Percentiles rank a stretch among this genome's conserved stretches.
These are phyloP conservation scores for Colletotrichum scovillei DNA, from an alignment of 2,329 filamentous ascomycete genomes.

Conservation along the genomic window DNA sequence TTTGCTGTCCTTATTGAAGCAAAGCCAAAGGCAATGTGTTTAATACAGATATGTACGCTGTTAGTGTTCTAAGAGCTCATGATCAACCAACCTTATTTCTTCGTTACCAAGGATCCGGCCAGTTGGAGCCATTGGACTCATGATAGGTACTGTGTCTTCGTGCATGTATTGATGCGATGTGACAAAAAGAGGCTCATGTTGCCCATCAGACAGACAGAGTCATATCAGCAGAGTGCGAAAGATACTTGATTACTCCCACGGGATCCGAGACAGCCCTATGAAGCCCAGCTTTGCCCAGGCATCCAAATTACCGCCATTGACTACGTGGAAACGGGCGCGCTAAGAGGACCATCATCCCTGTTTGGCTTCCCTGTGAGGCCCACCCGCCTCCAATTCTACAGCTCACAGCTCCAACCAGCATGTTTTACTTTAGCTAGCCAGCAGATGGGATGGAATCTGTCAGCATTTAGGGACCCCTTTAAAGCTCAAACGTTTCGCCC, in stretches of 20 bases:
- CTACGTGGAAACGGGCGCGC: neutral
- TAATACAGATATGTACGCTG: neutral
- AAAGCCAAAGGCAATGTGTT: neutral
- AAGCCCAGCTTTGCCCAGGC: neutral
- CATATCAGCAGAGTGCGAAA: too few relatives aligned
- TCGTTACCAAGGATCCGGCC: neutral
- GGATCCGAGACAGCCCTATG: neutral
- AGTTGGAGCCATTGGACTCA: too few relatives aligned
- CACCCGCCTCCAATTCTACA: neutral
- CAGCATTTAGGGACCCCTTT: neutral
- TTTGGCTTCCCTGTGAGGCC: neutral
- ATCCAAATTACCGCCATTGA: neutral
- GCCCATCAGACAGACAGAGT: neutral
- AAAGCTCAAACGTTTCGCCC: neutral
- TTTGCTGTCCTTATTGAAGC: neutral
- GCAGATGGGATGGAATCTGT: constrained; percentile 1
- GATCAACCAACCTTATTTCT: neutral
- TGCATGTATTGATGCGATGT: neutral
- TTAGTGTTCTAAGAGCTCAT: neutral
- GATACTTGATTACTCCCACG: too few relatives aligned
- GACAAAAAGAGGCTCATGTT: neutral
- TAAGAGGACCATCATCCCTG: constrained; percentile 5
- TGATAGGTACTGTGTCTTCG: too few relatives aligned
- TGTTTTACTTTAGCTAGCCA: neutral
- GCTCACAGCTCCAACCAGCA: neutral